Evolutionary conservation across 495 filamentous ascomycete species (phyloP), one percentile per base, ranked within the genome.

Genomic region (Penicillium pancosmium): DNA sequence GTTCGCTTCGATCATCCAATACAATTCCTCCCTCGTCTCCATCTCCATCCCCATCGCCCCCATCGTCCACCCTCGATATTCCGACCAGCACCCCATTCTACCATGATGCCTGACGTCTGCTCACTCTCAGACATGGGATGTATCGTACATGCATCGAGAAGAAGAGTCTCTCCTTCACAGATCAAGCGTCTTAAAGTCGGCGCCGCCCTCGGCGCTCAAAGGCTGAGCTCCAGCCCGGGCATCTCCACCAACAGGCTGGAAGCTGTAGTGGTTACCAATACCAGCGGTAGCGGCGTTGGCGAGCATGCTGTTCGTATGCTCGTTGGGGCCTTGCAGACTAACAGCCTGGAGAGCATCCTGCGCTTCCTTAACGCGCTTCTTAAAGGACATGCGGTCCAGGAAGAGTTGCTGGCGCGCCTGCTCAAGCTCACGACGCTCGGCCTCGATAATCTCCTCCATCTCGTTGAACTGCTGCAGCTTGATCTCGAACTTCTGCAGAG

Each of bases 401-500:
- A 97, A 97, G 23, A 98, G 81, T 73, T 96, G 91, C 71, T 96
- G 92, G 12, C 94, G 84, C 4, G 88, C 89, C 50, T 92, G 82
- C 74, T 98, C 94, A 3, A 98, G 81, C 71, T 98, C 95, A 40
- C 92, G 84, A 51, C 93, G 87, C 75, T 98, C 95, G 3, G 92
- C 90, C 63, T 96, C 89, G 51, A 97, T 80, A 54, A 96, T 87
- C 50, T 87, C 79, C 68, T 98, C 94, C 83, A 98, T 91, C 75
- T 98, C 95, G 64, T 90, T 88, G 80, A 98, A 98, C 69, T 97
- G 96, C 64, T 89, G 85, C 51, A 94, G 79, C 78, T 93, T 93
- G 55, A 92, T 78, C 67, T 93, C 88, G 68, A 92, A 83, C 71
- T 93, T 93, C 66, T 91, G 84, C 31, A 97, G 81, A 16, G 88